Percentiles rank a stretch among this genome's conserved stretches.
These are phyloP conservation scores for Plantago major DNA, from an alignment of 257 asterid genomes.

Conservation along the genomic window DNA sequence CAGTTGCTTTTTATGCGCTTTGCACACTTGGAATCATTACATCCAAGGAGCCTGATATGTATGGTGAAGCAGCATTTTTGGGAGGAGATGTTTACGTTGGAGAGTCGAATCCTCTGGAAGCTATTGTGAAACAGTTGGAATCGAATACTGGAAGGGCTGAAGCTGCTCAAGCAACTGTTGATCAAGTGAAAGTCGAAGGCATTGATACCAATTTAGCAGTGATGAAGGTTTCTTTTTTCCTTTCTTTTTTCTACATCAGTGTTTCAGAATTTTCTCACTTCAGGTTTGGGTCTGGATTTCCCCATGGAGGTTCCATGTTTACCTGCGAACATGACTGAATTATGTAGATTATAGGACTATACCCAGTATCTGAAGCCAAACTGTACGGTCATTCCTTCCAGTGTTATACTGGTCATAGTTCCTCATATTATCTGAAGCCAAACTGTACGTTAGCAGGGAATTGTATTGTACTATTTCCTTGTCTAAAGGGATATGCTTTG, in stretches of 20 bases:
- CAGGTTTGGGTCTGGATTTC: constrained; percentile 1
- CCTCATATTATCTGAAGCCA: too few relatives aligned
- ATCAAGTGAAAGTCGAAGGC: constrained; percentile 93
- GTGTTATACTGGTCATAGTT: too few relatives aligned
- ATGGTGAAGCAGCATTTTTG: constrained; percentile 37
- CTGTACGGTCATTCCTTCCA: background rate
- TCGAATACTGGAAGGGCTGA: constrained; percentile 74
- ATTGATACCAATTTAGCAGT: constrained; percentile 83
- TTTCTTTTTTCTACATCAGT: background rate
- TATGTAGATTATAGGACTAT: constrained; percentile 9
- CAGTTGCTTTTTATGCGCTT: constrained; percentile 57
- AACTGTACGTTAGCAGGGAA: too few relatives aligned
- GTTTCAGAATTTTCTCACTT: constrained; percentile 17
- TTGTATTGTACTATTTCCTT: too few relatives aligned
- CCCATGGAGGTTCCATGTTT: constrained; percentile 5
- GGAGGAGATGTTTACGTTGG: constrained; percentile 66
- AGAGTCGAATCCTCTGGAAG: constrained; percentile 74
- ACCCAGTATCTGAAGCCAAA: constrained; percentile 10
- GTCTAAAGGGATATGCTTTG: too few relatives aligned
- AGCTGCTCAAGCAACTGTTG: constrained; percentile 91
- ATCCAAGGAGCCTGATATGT: constrained; percentile 35
- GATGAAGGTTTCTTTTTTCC: constrained; percentile 48
- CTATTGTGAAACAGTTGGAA: constrained; percentile 66
- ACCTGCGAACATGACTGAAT: background rate
- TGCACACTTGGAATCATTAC: constrained; percentile 50